Conservation (phyloP, 1,284 basidiomycete genomes). For the Melampsora occidentalis region DNA sequence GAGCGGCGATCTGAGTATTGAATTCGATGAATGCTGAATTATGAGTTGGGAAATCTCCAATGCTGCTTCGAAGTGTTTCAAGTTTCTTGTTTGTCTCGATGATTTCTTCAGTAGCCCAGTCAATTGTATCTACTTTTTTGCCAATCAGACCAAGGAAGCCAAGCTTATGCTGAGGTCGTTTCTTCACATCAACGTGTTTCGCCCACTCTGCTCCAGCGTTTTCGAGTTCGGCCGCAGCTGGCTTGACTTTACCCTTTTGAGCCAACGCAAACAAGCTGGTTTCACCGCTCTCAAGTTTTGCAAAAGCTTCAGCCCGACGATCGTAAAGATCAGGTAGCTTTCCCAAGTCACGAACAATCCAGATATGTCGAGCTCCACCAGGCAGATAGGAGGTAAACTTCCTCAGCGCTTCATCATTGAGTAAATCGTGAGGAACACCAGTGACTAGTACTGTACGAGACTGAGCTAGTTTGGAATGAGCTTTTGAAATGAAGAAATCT, state of each 20-base stretch:
- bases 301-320: constrained; percentile 68
- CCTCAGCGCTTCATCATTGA: constrained; percentile 65
- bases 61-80: constrained; percentile 62
- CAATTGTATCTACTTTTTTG: constrained; percentile 81
- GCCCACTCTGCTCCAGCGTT: constrained; percentile 51
- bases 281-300: constrained; percentile 81
- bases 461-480: constrained; percentile 71
- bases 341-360: constrained; percentile 84
- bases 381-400: constrained; percentile 71
- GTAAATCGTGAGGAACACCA: constrained; percentile 76
- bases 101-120: constrained; percentile 72
- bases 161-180: constrained; percentile 73
- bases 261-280: constrained; percentile 71
- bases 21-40: constrained; percentile 77
- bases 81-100: constrained; percentile 59
- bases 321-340: constrained; percentile 78
- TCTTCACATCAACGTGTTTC: constrained; percentile 65
- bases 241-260: constrained; percentile 60
- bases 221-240: constrained; percentile 47
- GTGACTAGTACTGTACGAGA: constrained; percentile 85
- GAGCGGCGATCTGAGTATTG: constrained; percentile 88
- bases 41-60: constrained; percentile 61
- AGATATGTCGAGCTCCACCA: constrained; percentile 80
- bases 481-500: constrained; percentile 71
- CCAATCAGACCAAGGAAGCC: constrained; percentile 64